Evolutionary conservation across 306 rosid species (phyloP).

Genomic region (Abrus precatorius): DNA sequence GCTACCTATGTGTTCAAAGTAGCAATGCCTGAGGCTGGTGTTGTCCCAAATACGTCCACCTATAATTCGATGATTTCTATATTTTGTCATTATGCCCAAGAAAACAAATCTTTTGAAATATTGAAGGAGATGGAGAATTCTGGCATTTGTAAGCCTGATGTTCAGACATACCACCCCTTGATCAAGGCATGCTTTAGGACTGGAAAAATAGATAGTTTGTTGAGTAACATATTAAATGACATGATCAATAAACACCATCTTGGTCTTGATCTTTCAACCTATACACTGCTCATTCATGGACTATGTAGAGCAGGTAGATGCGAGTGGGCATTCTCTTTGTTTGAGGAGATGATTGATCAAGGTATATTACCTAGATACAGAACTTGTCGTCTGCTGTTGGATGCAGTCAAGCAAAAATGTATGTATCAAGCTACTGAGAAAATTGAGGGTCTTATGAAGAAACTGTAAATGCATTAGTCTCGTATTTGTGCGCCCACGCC

Average conservation of each 20-base stretch:
- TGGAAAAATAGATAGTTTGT: constrained; percentile 53
- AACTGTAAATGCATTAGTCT: constrained; percentile 44
- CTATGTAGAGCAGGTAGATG: constrained; percentile 77
- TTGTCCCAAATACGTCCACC: constrained; percentile 74
- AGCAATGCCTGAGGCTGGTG: constrained; percentile 65
- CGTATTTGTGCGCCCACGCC: background rate
- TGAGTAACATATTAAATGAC: constrained; percentile 68
- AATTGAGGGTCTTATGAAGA: constrained; percentile 78
- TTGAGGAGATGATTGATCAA: constrained; percentile 79
- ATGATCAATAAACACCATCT: constrained; percentile 75
- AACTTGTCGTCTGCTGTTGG: constrained; percentile 78
- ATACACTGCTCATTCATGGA: constrained; percentile 82
- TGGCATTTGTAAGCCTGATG: constrained; percentile 78
- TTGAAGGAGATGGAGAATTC: constrained; percentile 72
- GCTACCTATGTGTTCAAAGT: constrained; percentile 66
- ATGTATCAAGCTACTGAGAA: constrained; percentile 73
- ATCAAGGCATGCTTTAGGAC: constrained; percentile 78
- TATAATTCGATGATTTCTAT: constrained; percentile 83
- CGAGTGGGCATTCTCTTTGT: constrained; percentile 70
- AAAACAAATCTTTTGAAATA: constrained; percentile 61
- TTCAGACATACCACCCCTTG: constrained; percentile 83
- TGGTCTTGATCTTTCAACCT: constrained; percentile 82
- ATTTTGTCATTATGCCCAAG: constrained; percentile 70
- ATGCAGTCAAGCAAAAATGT: constrained; percentile 68
- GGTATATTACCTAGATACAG: constrained; percentile 72